Conservation (phyloP, 805 yeast species). For the Starmera quercuum region DNA sequence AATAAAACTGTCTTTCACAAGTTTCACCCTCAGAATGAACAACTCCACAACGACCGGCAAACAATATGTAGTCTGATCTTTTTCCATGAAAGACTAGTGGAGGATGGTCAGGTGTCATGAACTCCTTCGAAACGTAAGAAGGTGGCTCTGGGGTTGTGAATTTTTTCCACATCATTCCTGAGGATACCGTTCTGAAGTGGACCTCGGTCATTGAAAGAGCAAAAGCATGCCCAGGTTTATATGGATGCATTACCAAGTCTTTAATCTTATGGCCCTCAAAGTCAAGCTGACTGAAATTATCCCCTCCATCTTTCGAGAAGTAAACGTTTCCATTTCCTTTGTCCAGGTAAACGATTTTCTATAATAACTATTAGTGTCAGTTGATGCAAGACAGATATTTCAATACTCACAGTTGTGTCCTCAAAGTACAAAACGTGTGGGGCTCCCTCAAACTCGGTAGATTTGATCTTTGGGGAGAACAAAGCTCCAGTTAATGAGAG, state of each 20-base stretch:
- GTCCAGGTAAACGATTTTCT: slow-evolving; percentile 14
- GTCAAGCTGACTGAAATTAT: slow-evolving; percentile 30
- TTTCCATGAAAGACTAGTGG: slow-evolving; percentile 31
- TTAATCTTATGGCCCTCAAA: slow-evolving; percentile 27
- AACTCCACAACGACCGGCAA: slow-evolving; percentile 30
- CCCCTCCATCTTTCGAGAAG: slow-evolving; percentile 41
- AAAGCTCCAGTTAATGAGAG: slow-evolving; percentile 9
- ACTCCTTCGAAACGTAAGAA: slow-evolving; percentile 15
- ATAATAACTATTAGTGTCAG: too few species aligned
- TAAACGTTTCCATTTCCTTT: slow-evolving; percentile 24
- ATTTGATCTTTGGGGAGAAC: slow-evolving; percentile 19
- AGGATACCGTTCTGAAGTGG: slow-evolving; percentile 32
- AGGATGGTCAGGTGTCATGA: slow-evolving; percentile 13
- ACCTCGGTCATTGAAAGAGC: slow-evolving; percentile 23
- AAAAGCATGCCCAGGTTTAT: slow-evolving; percentile 28
- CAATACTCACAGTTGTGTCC: slow-evolving; percentile 23
- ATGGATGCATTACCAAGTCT: slow-evolving; percentile 29
- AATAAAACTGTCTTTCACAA: slow-evolving; percentile 32
- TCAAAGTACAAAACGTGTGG: slow-evolving; percentile 25
- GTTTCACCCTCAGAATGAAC: slow-evolving; percentile 8
- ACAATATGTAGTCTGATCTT: slow-evolving; percentile 27
- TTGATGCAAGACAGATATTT: slow-evolving; percentile 4
- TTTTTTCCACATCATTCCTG: slow-evolving; percentile 33
- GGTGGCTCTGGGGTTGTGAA: slow-evolving; percentile 25
- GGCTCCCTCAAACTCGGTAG: slow-evolving; percentile 12